Percentiles rank a stretch among this genome's conserved stretches.
These are phyloP conservation scores for Aechmea fasciata DNA, from an alignment of 176 grass and related monocot species.

Conservation along the genomic window DNA sequence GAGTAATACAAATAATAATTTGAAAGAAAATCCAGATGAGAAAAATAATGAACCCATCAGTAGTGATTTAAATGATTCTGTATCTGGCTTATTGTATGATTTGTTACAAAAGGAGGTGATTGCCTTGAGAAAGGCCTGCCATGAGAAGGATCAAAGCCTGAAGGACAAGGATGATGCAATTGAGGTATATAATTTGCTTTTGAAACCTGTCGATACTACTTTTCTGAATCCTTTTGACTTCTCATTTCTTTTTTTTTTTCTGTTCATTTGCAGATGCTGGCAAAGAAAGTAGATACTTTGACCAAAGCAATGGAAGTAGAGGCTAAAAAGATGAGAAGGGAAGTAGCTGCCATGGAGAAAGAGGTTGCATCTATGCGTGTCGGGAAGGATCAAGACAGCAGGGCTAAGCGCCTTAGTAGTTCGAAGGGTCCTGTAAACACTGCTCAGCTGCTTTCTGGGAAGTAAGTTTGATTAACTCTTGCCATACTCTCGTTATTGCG, in stretches of 20 bases:
- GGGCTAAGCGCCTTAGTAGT: slow-evolving; percentile 53
- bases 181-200: slow-evolving; percentile 39
- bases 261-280: slow-evolving; percentile 51
- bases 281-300: slow-evolving; percentile 92
- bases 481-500: slow-evolving; percentile 1
- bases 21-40: slow-evolving; percentile 60
- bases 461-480: slow-evolving; percentile 25
- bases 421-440: slow-evolving; percentile 50
- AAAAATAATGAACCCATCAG: slow-evolving; percentile 36
- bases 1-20: slow-evolving; percentile 37
- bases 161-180: slow-evolving; percentile 98
- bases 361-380: slow-evolving; percentile 91
- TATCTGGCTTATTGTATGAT: slow-evolving; percentile 89
- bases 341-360: slow-evolving; percentile 95
- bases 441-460: slow-evolving; percentile 62
- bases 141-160: slow-evolving; percentile 88
- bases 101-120: slow-evolving; percentile 95
- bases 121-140: slow-evolving; percentile 76
- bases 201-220: slow-evolving; percentile 1
- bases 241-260: slow-evolving; percentile 9
- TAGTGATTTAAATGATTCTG: slow-evolving; percentile 51
- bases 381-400: slow-evolving; percentile 86
- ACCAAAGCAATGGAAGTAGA: slow-evolving; percentile 99
- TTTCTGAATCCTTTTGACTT: slow-evolving; percentile 7
- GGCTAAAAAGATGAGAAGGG: slow-evolving; percentile 96